These are phyloP conservation scores for Albizia julibrissin DNA, from an alignment of 306 rosid genomes.

Conservation along the genomic window DNA sequence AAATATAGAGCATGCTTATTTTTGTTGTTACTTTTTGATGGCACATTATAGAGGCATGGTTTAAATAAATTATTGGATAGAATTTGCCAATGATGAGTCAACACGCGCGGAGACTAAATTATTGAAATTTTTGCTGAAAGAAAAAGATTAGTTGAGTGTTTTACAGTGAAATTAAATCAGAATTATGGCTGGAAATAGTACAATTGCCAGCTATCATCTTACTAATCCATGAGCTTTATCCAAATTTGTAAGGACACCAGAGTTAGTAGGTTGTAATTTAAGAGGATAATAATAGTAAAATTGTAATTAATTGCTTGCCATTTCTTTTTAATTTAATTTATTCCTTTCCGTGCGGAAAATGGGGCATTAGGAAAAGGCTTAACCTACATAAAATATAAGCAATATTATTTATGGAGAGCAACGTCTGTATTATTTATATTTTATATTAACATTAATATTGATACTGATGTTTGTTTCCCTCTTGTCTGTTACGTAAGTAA, in stretches of 20 bases:
- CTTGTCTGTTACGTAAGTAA: background rate
- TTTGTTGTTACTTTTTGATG: background rate
- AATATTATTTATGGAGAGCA: background rate
- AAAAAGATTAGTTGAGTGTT: background rate
- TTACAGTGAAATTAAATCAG: background rate
- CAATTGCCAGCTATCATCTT: background rate
- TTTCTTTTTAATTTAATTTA: background rate
- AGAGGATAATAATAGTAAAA: background rate
- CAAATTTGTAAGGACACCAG: background rate
- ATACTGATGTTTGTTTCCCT: background rate
- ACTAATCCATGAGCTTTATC: background rate
- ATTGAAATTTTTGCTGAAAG: background rate
- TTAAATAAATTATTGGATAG: background rate
- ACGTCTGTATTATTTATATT: background rate
- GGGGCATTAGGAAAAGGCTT: background rate
- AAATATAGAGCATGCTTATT: background rate
- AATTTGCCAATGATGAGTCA: background rate
- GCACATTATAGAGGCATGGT: background rate
- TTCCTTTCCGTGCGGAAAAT: background rate
- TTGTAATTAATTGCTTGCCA: background rate
- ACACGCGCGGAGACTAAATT: background rate
- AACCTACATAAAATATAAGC: background rate
- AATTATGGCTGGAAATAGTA: background rate
- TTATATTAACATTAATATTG: background rate
- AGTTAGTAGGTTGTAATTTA: background rate